These are phyloP conservation scores for Tetracladium maxilliforme DNA, from an alignment of 2,329 filamentous ascomycete genomes.

Conservation along the genomic window DNA sequence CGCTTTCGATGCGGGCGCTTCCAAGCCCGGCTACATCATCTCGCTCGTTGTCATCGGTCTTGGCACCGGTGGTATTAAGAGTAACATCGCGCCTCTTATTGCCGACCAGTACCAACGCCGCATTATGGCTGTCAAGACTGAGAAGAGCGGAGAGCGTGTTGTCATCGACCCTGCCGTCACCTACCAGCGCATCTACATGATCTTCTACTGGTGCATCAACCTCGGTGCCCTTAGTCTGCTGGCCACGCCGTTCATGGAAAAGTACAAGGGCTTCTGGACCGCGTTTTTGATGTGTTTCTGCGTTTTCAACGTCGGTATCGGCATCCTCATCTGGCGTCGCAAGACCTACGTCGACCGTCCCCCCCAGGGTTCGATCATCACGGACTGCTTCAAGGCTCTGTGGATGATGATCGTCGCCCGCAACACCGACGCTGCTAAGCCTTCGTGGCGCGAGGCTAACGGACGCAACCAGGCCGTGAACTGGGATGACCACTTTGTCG, in stretches of 20 bases:
- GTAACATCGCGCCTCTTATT: conserved; percentile 42
- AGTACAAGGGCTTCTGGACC: conserved; percentile 51
- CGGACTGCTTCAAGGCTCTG: conserved; percentile 47
- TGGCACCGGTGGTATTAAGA: conserved; percentile 57
- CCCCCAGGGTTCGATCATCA: conserved; percentile 47
- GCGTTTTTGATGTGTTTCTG: conserved; percentile 46
- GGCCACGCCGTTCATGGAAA: conserved; percentile 54
- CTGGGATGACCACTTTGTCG: conserved; percentile 61
- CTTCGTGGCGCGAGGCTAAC: conserved; percentile 42
- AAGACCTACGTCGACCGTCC: conserved; percentile 35
- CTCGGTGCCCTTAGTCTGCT: conserved; percentile 54
- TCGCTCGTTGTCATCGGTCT: conserved; percentile 52
- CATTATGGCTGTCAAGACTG: conserved; percentile 34
- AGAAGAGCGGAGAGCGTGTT: conserved; percentile 38
- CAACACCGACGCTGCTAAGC: conserved; percentile 46
- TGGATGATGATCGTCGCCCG: conserved; percentile 33
- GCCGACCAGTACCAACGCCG: conserved; percentile 51
- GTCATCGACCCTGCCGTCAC: conserved; percentile 54
- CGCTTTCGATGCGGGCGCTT: conserved; percentile 32
- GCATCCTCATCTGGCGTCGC: conserved; percentile 30
- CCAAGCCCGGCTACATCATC: conserved; percentile 44
- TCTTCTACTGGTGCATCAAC: conserved; percentile 65
- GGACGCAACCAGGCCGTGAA: conserved; percentile 12
- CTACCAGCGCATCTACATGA: conserved; percentile 55
- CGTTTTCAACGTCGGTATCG: conserved; percentile 47